Evolutionary conservation across 345 rosid species (phyloP).

Genomic region (Melaleuca alternifolia): DNA sequence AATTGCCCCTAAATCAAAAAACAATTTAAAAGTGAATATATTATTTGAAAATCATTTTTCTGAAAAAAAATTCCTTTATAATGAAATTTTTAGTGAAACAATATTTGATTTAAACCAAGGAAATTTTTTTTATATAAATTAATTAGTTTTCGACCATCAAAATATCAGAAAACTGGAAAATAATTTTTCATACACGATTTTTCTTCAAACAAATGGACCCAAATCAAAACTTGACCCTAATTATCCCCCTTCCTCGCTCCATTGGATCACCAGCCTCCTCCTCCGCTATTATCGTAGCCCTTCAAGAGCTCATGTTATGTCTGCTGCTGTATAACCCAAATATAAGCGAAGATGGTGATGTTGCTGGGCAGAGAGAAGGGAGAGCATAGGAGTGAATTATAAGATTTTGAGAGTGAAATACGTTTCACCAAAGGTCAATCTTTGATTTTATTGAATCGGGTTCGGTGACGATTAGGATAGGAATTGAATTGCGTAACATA

Average conservation of each 20-base stretch:
- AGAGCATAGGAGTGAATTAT: background rate
- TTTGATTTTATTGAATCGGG: background rate
- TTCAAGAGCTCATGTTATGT: background rate
- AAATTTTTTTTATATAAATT: accelerated
- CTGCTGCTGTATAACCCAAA: background rate
- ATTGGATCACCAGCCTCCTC: background rate
- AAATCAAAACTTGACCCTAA: background rate
- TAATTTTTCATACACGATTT: background rate
- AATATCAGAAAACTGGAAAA: background rate
- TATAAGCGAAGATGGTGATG: background rate
- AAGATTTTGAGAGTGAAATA: background rate
- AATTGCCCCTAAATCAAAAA: background rate
- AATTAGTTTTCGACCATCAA: background rate
- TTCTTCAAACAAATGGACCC: background rate
- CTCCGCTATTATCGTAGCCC: background rate
- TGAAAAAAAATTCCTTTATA: background rate
- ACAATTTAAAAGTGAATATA: background rate
- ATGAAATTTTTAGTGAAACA: background rate
- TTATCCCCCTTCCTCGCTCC: background rate
- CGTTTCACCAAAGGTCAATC: background rate
- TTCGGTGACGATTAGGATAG: background rate
- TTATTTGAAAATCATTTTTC: accelerated
- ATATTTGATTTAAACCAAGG: accelerated
- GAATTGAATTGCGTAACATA: background rate
- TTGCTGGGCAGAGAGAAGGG: background rate